phyloP scores from a whole-genome alignment of 1,284 basidiomycete genomes.

The Naganishia cerealis region DNA sequence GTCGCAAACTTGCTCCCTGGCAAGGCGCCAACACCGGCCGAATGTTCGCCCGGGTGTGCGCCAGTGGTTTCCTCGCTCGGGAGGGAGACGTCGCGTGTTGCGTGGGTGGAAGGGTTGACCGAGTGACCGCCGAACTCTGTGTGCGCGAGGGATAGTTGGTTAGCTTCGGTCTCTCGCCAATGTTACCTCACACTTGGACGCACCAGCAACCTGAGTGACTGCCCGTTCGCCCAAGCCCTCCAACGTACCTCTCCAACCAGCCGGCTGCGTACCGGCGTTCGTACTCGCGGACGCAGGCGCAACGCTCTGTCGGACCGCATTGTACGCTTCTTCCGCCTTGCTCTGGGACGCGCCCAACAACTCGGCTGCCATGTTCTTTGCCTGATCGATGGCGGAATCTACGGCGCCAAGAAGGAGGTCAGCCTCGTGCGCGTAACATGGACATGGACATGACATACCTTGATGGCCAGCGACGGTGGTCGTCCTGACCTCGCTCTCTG shows the following conservation, averaged over 20 bases:
- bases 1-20: conserved; percentile 52
- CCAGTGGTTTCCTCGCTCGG: conserved; percentile 43
- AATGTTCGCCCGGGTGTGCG: conserved; percentile 42
- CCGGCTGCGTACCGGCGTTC: neutral
- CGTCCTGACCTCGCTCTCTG: too few relatives aligned
- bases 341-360: conserved; percentile 6
- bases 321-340: conserved; percentile 22
- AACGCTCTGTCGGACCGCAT: conserved; percentile 4
- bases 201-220: conserved; percentile 26
- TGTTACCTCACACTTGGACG: too few relatives aligned
- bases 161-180: too few relatives aligned
- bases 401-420: neutral
- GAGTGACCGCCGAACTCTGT: conserved; percentile 23
- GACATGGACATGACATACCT: too few relatives aligned
- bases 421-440: too few relatives aligned
- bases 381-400: conserved; percentile 23
- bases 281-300: neutral
- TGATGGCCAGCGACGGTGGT: too few relatives aligned
- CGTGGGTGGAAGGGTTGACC: conserved; percentile 29
- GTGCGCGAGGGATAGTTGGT: too few relatives aligned
- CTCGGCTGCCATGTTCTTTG: conserved; percentile 22
- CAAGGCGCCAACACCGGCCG: conserved; percentile 54
- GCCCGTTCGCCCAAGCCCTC: conserved; percentile 14
- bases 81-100: conserved; percentile 34
- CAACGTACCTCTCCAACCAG: conserved; percentile 20